Evolutionary conservation across 78 protist genomes (phyloP).

Genomic region (Andalucia godoyi): DNA sequence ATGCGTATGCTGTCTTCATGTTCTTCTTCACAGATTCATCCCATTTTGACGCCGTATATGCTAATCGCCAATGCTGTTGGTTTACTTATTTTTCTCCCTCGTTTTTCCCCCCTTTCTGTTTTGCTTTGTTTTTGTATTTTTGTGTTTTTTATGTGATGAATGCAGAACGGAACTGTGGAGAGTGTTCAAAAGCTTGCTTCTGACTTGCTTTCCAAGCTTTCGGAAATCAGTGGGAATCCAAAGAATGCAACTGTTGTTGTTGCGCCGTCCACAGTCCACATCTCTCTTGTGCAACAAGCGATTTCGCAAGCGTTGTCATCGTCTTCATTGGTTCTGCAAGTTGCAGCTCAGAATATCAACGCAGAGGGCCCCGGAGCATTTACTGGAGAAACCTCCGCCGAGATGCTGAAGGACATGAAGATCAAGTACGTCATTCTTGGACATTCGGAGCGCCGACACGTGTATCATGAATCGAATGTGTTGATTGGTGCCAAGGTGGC

Average conservation of each 20-base stretch:
- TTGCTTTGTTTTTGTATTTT: neutral
- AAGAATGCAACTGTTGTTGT: neutral
- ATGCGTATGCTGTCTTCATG: conserved; percentile 1
- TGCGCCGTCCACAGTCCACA: neutral
- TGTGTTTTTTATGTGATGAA: neutral
- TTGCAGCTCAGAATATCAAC: conserved; percentile 23
- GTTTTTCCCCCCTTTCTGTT: neutral
- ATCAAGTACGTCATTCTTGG: conserved; percentile 86
- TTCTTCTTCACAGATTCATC: neutral
- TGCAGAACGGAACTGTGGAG: neutral
- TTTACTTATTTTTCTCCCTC: neutral
- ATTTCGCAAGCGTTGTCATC: neutral
- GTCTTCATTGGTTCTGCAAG: no score
- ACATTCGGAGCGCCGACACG: conserved; percentile 92
- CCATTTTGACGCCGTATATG: neutral
- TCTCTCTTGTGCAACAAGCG: neutral
- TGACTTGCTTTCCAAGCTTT: neutral
- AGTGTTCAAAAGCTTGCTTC: neutral
- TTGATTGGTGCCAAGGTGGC: conserved; percentile 33
- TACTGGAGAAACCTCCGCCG: conserved; percentile 71
- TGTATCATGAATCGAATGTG: conserved; percentile 75
- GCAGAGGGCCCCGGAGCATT: conserved; percentile 65
- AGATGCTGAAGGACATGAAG: conserved; percentile 55
- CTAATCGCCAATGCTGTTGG: neutral
- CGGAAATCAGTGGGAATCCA: neutral